Evolutionary conservation across 2,329 filamentous ascomycete species (phyloP), one percentile per base, ranked within the genome.

Genomic region (Colletotrichum viniferum): DNA sequence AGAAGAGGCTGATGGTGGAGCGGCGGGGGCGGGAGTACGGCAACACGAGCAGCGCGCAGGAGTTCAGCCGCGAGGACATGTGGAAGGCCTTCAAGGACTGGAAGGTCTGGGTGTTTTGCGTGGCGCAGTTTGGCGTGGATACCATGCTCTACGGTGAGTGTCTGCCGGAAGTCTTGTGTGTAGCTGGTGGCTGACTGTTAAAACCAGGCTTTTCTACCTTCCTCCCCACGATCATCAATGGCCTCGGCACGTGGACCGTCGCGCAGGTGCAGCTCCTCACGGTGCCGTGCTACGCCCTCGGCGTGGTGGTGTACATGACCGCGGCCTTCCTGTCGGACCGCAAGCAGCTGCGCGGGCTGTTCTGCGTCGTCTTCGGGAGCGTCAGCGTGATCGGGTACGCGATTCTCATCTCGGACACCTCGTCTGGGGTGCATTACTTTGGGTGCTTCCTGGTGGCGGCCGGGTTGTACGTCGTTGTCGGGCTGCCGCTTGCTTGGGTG

Each of bases 381-480:
- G 84, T 92, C 58, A 89, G 88, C 30, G 87, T 92, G 62, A 78
- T 91, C 7, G 91, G 91, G 0, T 92, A 93, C 72, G 89, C 86
- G 1, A 86, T 93, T 69, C 81, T 93, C 73, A 88, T 71, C 88
- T 93, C 67, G 86, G 88, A 18, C 83, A 89, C 60, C 82, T 85
- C 2, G 83, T 86, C 9, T 83, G 87, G 3, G 86, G 88, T 10
- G 88, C 90, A 79, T 34, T 80, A 79, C 56, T 79, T 79, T 61
- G 78, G 85, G 77, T 95, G 94, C 76, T 94, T 96, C 82, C 85
- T 96, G n/a, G 90, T 96, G 1, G 94, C 94, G 0, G 88, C 92
- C 75, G 94, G 94, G 0, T 81, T 96, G 4, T 96, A 96, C 78
- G 86, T 90, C 28, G 82, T 89, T 4, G 89, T 91, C 5, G 89